Evolutionary conservation across 108 stramenopile species (phyloP).

Genomic region (Pinguiococcus pyrenoidosus): DNA sequence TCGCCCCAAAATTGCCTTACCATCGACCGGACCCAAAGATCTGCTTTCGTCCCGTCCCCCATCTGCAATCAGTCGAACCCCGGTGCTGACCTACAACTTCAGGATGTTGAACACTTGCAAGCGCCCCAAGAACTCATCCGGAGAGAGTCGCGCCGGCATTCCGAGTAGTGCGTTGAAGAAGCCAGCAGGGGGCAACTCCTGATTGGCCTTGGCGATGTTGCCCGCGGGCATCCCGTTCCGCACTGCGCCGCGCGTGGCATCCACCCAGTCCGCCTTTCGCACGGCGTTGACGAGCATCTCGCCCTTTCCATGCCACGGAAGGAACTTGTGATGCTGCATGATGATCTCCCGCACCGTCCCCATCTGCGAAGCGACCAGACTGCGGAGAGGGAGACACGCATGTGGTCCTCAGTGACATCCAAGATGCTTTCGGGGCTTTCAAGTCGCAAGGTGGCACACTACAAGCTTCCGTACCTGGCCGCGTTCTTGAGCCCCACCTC

Average conservation of each 20-base stretch:
- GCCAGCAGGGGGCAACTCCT: conserved; percentile 20
- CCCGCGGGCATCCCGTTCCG: conserved; percentile 35
- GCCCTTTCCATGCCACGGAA: not conserved
- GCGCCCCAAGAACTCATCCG: conserved; percentile 15
- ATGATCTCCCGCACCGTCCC: conserved; percentile 24
- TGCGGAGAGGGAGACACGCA: not conserved
- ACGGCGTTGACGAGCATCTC: conserved; percentile 40
- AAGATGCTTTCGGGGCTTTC: no score
- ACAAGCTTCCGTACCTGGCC: no score
- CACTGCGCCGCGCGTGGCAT: conserved; percentile 37
- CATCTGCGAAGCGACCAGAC: conserved; percentile 1
- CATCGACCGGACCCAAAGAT: no score
- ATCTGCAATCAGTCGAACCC: no score
- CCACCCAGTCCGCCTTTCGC: conserved; percentile 45
- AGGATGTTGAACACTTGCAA: conserved; percentile 26
- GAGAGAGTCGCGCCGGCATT: conserved; percentile 12
- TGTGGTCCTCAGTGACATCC: not conserved
- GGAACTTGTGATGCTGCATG: conserved; percentile 27
- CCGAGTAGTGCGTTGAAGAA: conserved; percentile 29
- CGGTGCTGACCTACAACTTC: conserved; percentile 37
- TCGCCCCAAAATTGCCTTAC: conserved; percentile 37
- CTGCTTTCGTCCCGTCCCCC: no score
- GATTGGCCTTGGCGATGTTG: conserved; percentile 29
- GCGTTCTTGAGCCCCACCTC: no score
- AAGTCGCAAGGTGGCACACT: no score